Conservation (phyloP, 257 asterid genomes). For the Phtheirospermum japonicum region DNA sequence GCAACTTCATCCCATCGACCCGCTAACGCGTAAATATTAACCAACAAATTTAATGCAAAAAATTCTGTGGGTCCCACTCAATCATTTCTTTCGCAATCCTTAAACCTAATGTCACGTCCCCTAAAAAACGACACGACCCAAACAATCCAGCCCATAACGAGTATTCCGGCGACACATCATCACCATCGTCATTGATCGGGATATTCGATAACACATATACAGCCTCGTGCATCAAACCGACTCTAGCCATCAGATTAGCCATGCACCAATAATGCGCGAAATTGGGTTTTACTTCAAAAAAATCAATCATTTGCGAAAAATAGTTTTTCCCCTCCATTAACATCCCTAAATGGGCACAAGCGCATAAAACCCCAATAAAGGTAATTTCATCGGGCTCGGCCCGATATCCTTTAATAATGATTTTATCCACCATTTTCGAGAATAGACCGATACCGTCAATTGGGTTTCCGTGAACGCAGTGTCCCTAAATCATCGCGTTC, state of each 20-base stretch:
- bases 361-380: slow-evolving; percentile 65
- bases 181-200: slow-evolving; percentile 38
- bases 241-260: slow-evolving; percentile 62
- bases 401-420: too few relatives aligned
- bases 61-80: slow-evolving; percentile 56
- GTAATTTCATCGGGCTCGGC: slow-evolving; percentile 61
- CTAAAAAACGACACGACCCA: slow-evolving; percentile 55
- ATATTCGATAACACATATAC: slow-evolving; percentile 42
- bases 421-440: slow-evolving; percentile 41
- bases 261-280: slow-evolving; percentile 76
- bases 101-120: slow-evolving; percentile 44
- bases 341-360: slow-evolving; percentile 56
- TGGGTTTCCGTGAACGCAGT: slow-evolving; percentile 64
- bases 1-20: slow-evolving; percentile 73
- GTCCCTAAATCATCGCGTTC: slow-evolving; percentile 66
- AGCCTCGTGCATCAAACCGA: slow-evolving; percentile 57
- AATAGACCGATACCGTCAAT: slow-evolving; percentile 43
- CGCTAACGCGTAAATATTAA: slow-evolving; percentile 59
- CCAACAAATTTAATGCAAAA: slow-evolving; percentile 49
- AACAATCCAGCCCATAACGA: slow-evolving; percentile 51
- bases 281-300: slow-evolving; percentile 41
- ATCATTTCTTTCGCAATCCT: slow-evolving; percentile 49
- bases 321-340: slow-evolving; percentile 44
- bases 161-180: slow-evolving; percentile 38
- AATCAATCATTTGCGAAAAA: slow-evolving; percentile 46